These are phyloP conservation scores for Metarhizium rileyi DNA, from an alignment of 2,329 filamentous ascomycete species.

Conservation along the genomic window DNA sequence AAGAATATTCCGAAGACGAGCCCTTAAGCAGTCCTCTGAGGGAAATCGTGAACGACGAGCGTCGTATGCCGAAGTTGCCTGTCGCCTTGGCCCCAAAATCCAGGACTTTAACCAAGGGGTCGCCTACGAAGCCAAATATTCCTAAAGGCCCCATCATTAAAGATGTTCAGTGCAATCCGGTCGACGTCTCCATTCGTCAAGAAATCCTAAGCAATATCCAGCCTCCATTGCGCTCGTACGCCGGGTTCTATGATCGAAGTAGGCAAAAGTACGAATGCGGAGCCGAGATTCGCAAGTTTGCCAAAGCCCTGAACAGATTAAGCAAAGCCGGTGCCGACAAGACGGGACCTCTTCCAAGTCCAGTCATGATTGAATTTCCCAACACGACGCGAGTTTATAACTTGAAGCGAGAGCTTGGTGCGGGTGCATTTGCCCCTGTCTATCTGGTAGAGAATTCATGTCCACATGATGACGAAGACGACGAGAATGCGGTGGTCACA, in stretches of 20 bases:
- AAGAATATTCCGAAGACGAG: slow-evolving; percentile 28
- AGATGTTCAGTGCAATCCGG: slow-evolving; percentile 80
- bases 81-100: slow-evolving; percentile 39
- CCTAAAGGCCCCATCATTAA: slow-evolving; percentile 66
- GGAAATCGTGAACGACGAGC: slow-evolving; percentile 47
- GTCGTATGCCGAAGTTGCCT: slow-evolving; percentile 36
- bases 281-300: slow-evolving; percentile 70
- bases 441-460: slow-evolving; percentile 76
- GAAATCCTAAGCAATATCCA: slow-evolving; percentile 66
- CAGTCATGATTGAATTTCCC: slow-evolving; percentile 59
- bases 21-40: slow-evolving; percentile 63
- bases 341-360: slow-evolving; percentile 44
- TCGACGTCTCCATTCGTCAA: slow-evolving; percentile 64
- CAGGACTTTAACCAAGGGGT: slow-evolving; percentile 19
- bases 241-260: slow-evolving; percentile 70
- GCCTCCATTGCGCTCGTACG: slow-evolving; percentile 63
- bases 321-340: slow-evolving; percentile 51
- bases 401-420: slow-evolving; percentile 76
- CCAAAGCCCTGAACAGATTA: slow-evolving; percentile 54
- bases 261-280: slow-evolving; percentile 55
- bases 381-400: slow-evolving; percentile 60
- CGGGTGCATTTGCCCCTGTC: slow-evolving; percentile 90
- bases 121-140: slow-evolving; percentile 29
- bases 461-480: slow-evolving; percentile 34
- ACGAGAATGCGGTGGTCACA: slow-evolving; percentile 34